Percentiles rank a stretch among this genome's conserved stretches.
These are phyloP conservation scores for Mollisiaceae sp. DNA, from an alignment of 2,329 filamentous ascomycete species.

Conservation along the genomic window DNA sequence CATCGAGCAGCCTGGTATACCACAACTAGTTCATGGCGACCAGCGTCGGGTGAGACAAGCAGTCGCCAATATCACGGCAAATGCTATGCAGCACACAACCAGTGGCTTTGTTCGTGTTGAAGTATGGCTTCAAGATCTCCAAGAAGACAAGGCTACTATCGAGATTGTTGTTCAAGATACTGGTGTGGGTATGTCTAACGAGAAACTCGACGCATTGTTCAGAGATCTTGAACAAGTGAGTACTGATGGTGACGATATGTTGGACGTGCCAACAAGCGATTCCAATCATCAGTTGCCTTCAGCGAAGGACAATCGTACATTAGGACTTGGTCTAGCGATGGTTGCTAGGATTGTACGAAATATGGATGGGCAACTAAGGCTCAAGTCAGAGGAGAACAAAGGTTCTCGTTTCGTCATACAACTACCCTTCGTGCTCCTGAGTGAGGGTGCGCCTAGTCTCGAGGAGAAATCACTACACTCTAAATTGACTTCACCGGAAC, in stretches of 20 bases:
- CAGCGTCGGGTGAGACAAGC: slow-evolving; percentile 80
- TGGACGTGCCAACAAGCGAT: slow-evolving; percentile 12
- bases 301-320: slow-evolving; percentile 51
- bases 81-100: slow-evolving; percentile 80
- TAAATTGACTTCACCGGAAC: not conserved
- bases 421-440: slow-evolving; percentile 72
- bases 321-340: slow-evolving; percentile 85
- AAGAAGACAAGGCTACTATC: slow-evolving; percentile 63
- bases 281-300: not conserved
- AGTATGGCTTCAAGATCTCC: slow-evolving; percentile 62
- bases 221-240: slow-evolving; percentile 64
- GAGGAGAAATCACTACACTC: not conserved
- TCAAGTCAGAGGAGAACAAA: slow-evolving; percentile 83
- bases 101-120: slow-evolving; percentile 73
- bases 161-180: slow-evolving; percentile 81
- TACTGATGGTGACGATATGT: slow-evolving; percentile 48
- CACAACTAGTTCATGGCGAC: slow-evolving; percentile 76
- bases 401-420: slow-evolving; percentile 84
- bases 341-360: slow-evolving; percentile 88
- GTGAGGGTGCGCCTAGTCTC: slow-evolving; percentile 35
- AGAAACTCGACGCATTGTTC: slow-evolving; percentile 61
- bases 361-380: slow-evolving; percentile 84
- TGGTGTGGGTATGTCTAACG: slow-evolving; percentile 71
- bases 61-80: slow-evolving; percentile 81
- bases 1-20: slow-evolving; percentile 69